Percentiles rank a stretch among this genome's conserved stretches.
Conservation (phyloP, 83 land plant genomes). For the Diphasiastrum complanatum region DNA sequence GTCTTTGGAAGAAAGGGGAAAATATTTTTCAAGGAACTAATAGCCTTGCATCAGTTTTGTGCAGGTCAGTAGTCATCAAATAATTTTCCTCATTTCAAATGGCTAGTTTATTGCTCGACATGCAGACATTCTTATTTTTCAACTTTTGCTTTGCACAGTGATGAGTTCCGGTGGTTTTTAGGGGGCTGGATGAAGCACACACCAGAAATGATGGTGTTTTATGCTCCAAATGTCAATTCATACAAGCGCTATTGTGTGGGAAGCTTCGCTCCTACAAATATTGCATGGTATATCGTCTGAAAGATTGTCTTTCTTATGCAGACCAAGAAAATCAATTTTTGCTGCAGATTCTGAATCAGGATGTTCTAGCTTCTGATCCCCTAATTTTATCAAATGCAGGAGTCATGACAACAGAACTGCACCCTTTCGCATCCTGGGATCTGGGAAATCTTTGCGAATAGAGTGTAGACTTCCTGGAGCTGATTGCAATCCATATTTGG, state of each 20-base stretch:
- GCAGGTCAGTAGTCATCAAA: constrained; percentile 13
- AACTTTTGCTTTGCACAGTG: constrained; percentile 7
- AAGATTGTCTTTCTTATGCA: background rate
- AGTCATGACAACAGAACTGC: constrained; percentile 32
- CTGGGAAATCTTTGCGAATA: constrained; percentile 26
- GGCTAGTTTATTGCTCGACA: background rate
- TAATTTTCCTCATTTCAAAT: background rate
- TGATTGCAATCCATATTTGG: constrained; percentile 27
- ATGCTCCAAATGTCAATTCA: constrained; percentile 26
- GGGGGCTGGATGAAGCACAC: constrained; percentile 37
- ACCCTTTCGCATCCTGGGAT: constrained; percentile 25
- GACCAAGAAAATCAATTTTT: background rate
- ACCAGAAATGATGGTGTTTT: constrained; percentile 27
- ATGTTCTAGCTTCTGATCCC: background rate
- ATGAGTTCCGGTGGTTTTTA: constrained; percentile 29
- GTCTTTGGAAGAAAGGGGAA: constrained; percentile 24
- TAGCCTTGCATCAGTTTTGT: constrained; percentile 10
- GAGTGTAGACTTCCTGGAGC: constrained; percentile 29
- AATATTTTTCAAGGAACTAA: constrained; percentile 21
- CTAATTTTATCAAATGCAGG: constrained; percentile 2
- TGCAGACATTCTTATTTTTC: background rate
- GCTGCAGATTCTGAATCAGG: background rate
- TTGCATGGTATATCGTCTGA: constrained; percentile 14
- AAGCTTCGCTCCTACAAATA: constrained; percentile 30
- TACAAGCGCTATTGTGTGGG: constrained; percentile 27